A percentile compares a stretch with the other conserved stretches of the same genome.
Evolutionary conservation across 306 rosid species (phyloP).

Genomic region (Echinosophora koreensis): DNA sequence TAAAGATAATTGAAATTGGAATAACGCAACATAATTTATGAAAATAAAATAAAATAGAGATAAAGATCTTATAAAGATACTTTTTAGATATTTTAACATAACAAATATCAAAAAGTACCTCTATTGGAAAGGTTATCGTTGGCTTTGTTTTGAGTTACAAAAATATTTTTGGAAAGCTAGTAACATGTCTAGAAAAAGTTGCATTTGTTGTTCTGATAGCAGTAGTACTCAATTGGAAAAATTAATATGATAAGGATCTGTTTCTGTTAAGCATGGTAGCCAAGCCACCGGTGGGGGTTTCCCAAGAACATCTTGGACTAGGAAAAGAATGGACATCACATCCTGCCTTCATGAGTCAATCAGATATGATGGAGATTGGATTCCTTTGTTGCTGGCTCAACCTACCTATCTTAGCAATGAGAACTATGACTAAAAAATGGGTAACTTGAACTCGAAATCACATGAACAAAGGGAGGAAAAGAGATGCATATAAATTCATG

Average conservation of each 20-base stretch:
- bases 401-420: not conserved
- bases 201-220: not conserved
- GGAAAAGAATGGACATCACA: not conserved
- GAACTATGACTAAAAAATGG: not conserved
- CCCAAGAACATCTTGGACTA: not conserved
- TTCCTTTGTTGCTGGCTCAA: not conserved
- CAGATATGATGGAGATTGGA: not conserved
- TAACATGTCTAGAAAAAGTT: not conserved
- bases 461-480: conserved; percentile 1
- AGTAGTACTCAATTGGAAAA: not conserved
- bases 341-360: not conserved
- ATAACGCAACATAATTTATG: not conserved
- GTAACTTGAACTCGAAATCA: not conserved
- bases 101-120: not conserved
- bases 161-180: not conserved
- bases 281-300: not conserved
- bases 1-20: not conserved
- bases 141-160: not conserved
- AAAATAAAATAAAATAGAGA: not conserved
- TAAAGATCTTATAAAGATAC: no score
- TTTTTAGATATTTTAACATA: no score
- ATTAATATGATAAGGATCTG: not conserved
- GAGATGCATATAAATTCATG: not conserved
- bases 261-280: not conserved
- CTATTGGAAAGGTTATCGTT: not conserved